Base-by-base conservation (phyloP, 495 filamentous ascomycete genomes). In the Podospora conica region DNA sequence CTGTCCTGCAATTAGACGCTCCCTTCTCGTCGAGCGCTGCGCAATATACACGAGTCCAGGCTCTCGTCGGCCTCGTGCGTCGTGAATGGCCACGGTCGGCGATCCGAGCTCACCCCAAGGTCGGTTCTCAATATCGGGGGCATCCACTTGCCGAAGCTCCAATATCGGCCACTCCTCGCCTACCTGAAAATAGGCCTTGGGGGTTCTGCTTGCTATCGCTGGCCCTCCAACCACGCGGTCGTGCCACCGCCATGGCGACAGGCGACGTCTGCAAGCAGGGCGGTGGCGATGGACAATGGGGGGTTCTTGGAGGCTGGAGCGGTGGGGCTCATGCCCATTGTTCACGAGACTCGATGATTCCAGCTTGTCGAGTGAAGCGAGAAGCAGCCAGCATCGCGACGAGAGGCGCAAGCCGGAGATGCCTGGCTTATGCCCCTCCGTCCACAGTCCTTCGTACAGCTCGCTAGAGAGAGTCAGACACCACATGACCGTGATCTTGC, bases 131-230 rank as follows among this genome's bases (percentile, higher is more conserved):
- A 70, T 70, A 63, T 68, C 66, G 56, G 60, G 53, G 18, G 31
- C 61, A 70, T 63, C 61, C 62, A 65, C 62, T 59, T 67, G 58
- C 61, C 63, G 64, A 69, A 55, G n/a, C 48, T 24, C 59, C 62
- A 69, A 71, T 71, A 71, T 73, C 66, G 23, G 64, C 56, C 57
- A 63, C 60, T 24, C 66, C 71, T 75, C 66, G 73, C 65, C 65
- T 74, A 65, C 66, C 67, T 61, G 66, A 71, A 63, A 74, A 75
- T 71, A 71, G 70, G 68, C 62, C 63, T 64, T 29, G 53, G 55
- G 63, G 27, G 64, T 55, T 29, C 31, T 58, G 54, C 57, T 63
- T 33, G 57, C 58, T 57, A 31, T 57, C 28, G 23, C 22, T n/a
- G 15, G 53, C 62, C 24, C 20, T 56, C 54, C 31, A 58, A 53